Evolutionary conservation across 306 rosid species (phyloP), one percentile per base, ranked within the genome.

Genomic region (Corylus heterophylla): DNA sequence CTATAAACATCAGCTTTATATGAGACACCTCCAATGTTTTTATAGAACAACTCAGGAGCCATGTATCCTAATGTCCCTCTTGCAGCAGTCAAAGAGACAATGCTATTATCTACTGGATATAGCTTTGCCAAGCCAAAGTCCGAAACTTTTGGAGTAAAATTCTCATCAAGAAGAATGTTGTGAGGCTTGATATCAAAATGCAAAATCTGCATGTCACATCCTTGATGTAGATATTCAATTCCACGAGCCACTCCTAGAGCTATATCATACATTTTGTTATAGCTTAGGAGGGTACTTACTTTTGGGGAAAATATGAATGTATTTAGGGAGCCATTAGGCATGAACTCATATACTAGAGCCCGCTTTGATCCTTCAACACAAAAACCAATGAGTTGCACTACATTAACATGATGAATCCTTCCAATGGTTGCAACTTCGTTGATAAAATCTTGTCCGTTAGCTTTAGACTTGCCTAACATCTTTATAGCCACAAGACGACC

Each of bases 391-490:
- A 82, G 76, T 50, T 63, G 69, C 22, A 82, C 85, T 18, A 82
- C 76, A 66, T 82, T 77, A 12, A 55, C 27, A 1, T 73, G 85
- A 4, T 77, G 75, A 14, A 82, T 77, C 8, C 39, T 81, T 48
- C 80, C 80, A 35, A 78, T 78, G 0, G 81, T 78, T 44, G 59
- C 61, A 22, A 64, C 83, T 66, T 80, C 83, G 8, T 10, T 67
- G 0, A 82, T 78, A 56, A 82, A 83, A 0, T 83, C 83, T 69
- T 83, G 83, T 5, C 86, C 86, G 14, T 83, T 69, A 42, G 44
- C 42, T 7, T 42, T 78, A 0, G 83, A 8, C 17, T 44, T 52
- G 5, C 48, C 27, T 66, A 77, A 50, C 79, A 82, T 58, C 63
- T 74, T 83, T 56, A 83, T 5, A 1, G 86, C 83, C 9, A 78